These are phyloP conservation scores for Populus tomentosa DNA, from an alignment of 441 rosid species.

Conservation along the genomic window DNA sequence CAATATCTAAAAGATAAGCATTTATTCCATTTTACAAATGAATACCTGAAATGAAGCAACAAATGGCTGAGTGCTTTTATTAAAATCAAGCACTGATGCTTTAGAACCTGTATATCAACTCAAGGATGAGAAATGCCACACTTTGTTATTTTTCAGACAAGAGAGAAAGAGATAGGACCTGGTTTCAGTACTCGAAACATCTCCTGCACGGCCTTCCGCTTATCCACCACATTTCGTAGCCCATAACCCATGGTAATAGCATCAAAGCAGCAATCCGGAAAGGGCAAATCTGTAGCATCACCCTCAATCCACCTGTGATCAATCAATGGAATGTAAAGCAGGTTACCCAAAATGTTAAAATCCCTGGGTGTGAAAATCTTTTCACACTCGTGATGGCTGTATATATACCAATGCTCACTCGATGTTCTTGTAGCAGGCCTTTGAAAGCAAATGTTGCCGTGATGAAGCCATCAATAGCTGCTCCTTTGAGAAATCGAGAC, in stretches of 20 bases:
- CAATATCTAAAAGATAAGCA: no score
- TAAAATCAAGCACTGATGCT: constrained; percentile 70
- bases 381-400: background rate
- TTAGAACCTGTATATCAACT: constrained; percentile 47
- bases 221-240: constrained; percentile 61
- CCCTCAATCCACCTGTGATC: constrained; percentile 74
- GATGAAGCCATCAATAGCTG: constrained; percentile 66
- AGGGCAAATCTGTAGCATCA: constrained; percentile 72
- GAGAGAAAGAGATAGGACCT: constrained; percentile 31
- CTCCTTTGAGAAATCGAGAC: constrained; percentile 79
- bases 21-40: background rate
- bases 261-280: constrained; percentile 58
- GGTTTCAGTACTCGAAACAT: constrained; percentile 67
- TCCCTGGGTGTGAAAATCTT: background rate
- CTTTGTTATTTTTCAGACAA: background rate
- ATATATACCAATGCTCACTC: constrained; percentile 71
- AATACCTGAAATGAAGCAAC: no score
- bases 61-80: background rate
- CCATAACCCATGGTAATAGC: constrained; percentile 91
- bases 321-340: constrained; percentile 13
- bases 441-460: constrained; percentile 40
- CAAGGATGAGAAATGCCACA: constrained; percentile 5
- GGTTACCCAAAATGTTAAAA: background rate
- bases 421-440: constrained; percentile 66
- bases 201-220: constrained; percentile 55